phyloP scores from a whole-genome alignment of 345 rosid genomes.

The Cochlearia excelsa region DNA sequence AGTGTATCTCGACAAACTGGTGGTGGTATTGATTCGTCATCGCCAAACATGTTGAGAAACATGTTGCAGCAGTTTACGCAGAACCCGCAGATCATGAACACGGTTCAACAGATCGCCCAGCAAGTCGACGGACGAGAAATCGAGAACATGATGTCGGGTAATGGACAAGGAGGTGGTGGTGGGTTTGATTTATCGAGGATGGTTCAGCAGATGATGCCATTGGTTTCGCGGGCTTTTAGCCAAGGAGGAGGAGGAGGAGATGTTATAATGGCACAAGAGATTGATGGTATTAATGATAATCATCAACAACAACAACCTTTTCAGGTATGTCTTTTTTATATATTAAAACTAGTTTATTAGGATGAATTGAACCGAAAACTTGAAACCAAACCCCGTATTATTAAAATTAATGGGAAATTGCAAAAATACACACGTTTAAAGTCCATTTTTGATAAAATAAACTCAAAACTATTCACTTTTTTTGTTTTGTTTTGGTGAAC shows the following conservation, averaged over 20 bases:
- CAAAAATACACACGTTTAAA: too few relatives aligned
- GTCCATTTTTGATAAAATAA: too few relatives aligned
- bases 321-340: constrained; percentile 43
- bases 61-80: constrained; percentile 83
- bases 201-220: constrained; percentile 95
- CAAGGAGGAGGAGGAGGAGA: constrained; percentile 36
- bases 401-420: too few relatives aligned
- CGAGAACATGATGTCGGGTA: constrained; percentile 68
- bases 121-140: constrained; percentile 74
- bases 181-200: constrained; percentile 75
- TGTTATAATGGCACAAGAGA: constrained; percentile 28
- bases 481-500: too few relatives aligned
- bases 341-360: background rate
- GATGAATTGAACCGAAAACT: too few relatives aligned
- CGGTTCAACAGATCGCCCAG: constrained; percentile 83
- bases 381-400: too few relatives aligned
- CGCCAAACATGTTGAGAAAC: constrained; percentile 72
- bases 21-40: constrained; percentile 37
- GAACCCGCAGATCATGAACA: constrained; percentile 79
- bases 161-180: constrained; percentile 54
- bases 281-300: constrained; percentile 15
- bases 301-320: constrained; percentile 15
- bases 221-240: constrained; percentile 76
- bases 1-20: constrained; percentile 78
- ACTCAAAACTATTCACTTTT: too few relatives aligned